Conservation (phyloP, 768 basidiomycete species). For the Mycena capillaripes region DNA sequence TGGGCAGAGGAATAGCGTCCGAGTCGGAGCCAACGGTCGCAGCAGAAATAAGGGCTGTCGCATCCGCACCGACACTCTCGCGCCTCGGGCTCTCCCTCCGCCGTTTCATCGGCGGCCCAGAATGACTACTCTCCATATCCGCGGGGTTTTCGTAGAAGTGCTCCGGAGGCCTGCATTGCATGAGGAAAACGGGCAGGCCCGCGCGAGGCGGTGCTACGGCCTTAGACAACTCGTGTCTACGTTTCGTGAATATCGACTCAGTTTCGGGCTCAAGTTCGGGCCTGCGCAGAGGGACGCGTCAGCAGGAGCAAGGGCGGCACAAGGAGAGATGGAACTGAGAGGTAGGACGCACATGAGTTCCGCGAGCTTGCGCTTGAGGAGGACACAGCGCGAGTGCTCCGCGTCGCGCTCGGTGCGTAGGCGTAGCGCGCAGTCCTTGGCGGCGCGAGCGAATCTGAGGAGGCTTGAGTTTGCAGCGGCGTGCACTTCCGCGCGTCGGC, state of each 20-base stretch:
- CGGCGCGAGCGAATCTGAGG: slow-evolving; percentile 56
- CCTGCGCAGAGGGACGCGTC: too few relatives aligned
- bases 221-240: too few relatives aligned
- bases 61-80: neutral
- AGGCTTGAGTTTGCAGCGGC: slow-evolving; percentile 62
- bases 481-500: slow-evolving; percentile 63
- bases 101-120: slow-evolving; percentile 31
- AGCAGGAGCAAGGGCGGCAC: neutral
- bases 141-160: slow-evolving; percentile 21
- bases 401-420: slow-evolving; percentile 28
- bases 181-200: slow-evolving; percentile 26
- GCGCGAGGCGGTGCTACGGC: neutral
- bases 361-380: slow-evolving; percentile 27
- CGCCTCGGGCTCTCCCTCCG: neutral
- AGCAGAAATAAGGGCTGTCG: neutral
- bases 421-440: slow-evolving; percentile 39
- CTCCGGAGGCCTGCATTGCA: neutral
- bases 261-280: neutral
- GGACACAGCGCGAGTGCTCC: neutral
- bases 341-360: slow-evolving; percentile 18
- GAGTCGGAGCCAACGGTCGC: too few relatives aligned
- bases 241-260: neutral
- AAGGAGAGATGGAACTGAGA: neutral
- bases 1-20: too few relatives aligned
- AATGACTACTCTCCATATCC: slow-evolving; percentile 10